Conservation (phyloP, 2,329 filamentous ascomycete species). For the Epichloe gansuensis region DNA sequence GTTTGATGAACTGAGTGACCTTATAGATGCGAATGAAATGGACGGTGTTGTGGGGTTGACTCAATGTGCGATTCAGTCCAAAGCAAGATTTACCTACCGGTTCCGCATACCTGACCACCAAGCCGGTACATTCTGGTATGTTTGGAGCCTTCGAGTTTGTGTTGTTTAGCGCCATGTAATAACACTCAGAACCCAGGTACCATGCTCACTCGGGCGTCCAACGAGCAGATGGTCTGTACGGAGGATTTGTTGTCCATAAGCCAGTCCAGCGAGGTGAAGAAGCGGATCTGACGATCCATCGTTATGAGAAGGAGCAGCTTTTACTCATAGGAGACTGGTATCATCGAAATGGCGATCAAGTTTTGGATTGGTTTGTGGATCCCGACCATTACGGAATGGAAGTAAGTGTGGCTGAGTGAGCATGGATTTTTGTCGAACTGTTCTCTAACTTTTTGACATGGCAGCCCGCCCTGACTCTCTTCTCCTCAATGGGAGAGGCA, state of each 20-base stretch:
- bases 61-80: constrained; percentile 48
- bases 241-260: constrained; percentile 23
- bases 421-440: constrained; percentile 7
- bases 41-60: constrained; percentile 52
- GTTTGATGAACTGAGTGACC: background rate
- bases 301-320: constrained; percentile 22
- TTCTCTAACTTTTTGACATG: constrained; percentile 11
- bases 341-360: constrained; percentile 23
- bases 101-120: constrained; percentile 42
- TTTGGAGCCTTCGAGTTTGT: constrained; percentile 17
- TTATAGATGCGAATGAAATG: constrained; percentile 38
- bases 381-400: constrained; percentile 10
- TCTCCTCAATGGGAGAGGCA: constrained; percentile 24
- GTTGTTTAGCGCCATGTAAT: background rate
- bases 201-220: constrained; percentile 50
- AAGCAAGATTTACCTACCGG: constrained; percentile 37
- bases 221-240: constrained; percentile 8
- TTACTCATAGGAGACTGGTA: constrained; percentile 28
- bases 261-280: constrained; percentile 18
- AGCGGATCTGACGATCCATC: constrained; percentile 7
- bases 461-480: constrained; percentile 29
- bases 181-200: constrained; percentile 28
- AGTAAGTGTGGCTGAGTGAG: constrained; percentile 2
- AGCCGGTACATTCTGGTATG: constrained; percentile 46
- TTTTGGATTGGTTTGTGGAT: constrained; percentile 13